Base-by-base conservation (phyloP, 106 monocot genomes). In the Platanthera guangdongensis region DNA sequence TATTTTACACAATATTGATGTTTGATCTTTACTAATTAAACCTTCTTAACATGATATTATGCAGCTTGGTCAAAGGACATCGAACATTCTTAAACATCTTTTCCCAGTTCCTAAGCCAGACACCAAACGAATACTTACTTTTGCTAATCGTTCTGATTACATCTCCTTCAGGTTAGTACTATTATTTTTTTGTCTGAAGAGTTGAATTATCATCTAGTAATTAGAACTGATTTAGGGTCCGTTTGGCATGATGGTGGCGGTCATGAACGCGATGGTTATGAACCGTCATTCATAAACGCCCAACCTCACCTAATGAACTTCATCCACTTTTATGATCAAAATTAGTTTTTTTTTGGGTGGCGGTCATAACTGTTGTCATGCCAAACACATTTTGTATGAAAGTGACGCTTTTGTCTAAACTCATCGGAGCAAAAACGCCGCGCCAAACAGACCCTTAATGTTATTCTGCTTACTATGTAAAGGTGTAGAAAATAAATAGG, bases 81-180 rank as follows among this genome's bases (percentile, higher is more conserved):
- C 84, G 25, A 96, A 85, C 81, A 93, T 96, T 65, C 79, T 96
- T 16, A 96, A 93, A 72, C 89, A 96, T 88, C 88, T 99, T 11
- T 99, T 99, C 82, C 99, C 94, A 69, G 94, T 92, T 49, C 99
- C 99, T 64, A 99, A 99, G 82, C 90, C 94, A 22, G 99, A 99
- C 76, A 86, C 90, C 49, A 92, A 90, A 72, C 90, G 99, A 14
- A 86, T 99, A 57, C 76, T 99, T 77, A 92, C 99, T 57, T 94
- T 99, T 75, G 82, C 92, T 1, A 99, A 99, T 51, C 82, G 85
- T 30, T 88, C 90, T 30, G 94, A 99, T 81, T 87, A 85, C 65
- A 87, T 99, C 83, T 85, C 85, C 21, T 96, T 96, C 89, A 96
- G 96, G 96, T 96, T 46, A 28, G 78, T 82, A 68, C 47, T 47